Base-by-base conservation (phyloP, 2,329 filamentous ascomycete species). In the Teratosphaeria zuluensis region DNA sequence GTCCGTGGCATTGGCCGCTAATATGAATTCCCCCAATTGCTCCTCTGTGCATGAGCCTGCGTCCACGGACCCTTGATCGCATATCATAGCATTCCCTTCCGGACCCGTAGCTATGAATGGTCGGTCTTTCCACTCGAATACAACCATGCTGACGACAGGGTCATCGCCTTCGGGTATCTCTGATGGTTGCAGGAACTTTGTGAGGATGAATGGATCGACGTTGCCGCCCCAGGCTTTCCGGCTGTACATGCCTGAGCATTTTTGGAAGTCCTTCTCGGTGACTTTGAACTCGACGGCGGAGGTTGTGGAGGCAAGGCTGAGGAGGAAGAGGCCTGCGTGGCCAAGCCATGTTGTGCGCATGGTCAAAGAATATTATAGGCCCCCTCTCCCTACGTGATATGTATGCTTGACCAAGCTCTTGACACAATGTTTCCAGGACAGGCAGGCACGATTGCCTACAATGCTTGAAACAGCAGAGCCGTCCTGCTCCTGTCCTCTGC, bases 161-260 rank as follows among this genome's bases (percentile, higher is more conserved):
- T 95, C 88, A 53, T 81, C 77, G 58, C 85, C 79, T 33, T 82
- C 80, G 59, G 81, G 76, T 32, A 69, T 60, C 68, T 82, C 73
- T 24, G 51, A 33, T 74, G 78, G 74, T 63, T 83, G 81, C 48
- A 87, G 76, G 69, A 96, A 95, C 70, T 90, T 90, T 72, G 90
- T 82, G 66, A 88, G 81, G 72, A 97, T 96, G 76, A 90, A 95
- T 21, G 92, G 92, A 66, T 96, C 90, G 61, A 90, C 83, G 38
- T 84, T 83, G 60, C 92, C 92, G 67, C 90, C 90, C 92, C 92
- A 97, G 55, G 87, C 82, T 69, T 85, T 88, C 71, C 84, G 86
- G 76, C 89, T 92, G 78, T 96, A 97, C 92, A 97, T 96, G 77
- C 92, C 90, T 78, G 80, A 78, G 78, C 92, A 96, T 83, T 87